Evolutionary conservation across 2,329 filamentous ascomycete genomes (phyloP), one percentile per base, ranked within the genome.

Genomic region (Juglanconis sp.): DNA sequence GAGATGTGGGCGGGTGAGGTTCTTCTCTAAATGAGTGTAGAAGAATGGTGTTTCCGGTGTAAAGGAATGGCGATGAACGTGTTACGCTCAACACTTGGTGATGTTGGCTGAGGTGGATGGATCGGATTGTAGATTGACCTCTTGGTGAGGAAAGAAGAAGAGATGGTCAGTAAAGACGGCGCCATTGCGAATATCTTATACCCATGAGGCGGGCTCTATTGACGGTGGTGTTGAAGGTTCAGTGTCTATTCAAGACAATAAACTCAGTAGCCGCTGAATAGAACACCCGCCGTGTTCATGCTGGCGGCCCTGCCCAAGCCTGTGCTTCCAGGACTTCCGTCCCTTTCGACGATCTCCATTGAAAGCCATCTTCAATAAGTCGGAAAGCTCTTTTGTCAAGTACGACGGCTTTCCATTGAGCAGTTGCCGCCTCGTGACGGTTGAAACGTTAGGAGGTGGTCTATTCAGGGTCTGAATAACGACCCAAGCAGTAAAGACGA

Each of bases 11-110:
- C 13, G 17, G 17, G 31, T 52, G 30, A 30, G 32, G 17, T 24
- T 51, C n/a, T 50, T 38, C 13, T 17, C 40, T 56, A 11, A 47
- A 49, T 46, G 38, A 56, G 38, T 53, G 58, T 50, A 40, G 52
- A 56, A 56, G 44, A 24, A 47, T 55, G 35, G 11, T 32, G 11
- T 47, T 24, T 15, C 24, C 52, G 42, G 47, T 50, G 35, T 56
- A 10, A 51, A 57, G 15, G 36, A 57, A n/a, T 40, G 44, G 53
- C 50, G 50, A 40, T 54, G 60, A 62, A 54, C 58, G 53, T 54
- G 61, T 57, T 38, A 56, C 51, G 61, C 52, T 57, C 57, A 44
- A 59, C 59, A 59, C 62, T 52, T 59, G 52, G 54, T 59, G 40
- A 57, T 57, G 56, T 63, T 59, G 56, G 36, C 53, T 62, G 60